Evolutionary conservation across 208 protist genomes (phyloP).

Genomic region (Leishmania amazonensis): DNA sequence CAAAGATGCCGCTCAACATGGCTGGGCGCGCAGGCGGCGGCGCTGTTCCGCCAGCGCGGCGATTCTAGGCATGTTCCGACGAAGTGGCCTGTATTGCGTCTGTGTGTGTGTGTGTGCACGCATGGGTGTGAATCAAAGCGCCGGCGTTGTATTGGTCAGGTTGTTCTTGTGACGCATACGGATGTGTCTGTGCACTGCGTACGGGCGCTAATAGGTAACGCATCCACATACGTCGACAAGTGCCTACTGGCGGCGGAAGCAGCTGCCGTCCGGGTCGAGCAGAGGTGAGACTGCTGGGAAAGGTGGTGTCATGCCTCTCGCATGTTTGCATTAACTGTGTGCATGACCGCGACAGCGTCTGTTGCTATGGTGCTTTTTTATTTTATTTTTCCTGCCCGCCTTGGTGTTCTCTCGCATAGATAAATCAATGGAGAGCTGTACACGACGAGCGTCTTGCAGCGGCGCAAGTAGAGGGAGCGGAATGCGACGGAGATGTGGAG

Average conservation of each 20-base stretch:
- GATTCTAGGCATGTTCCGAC: conserved; percentile 35
- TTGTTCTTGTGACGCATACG: not conserved
- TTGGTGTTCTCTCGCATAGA: not conserved
- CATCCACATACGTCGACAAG: not conserved
- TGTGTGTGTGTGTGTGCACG: not conserved
- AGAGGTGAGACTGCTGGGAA: not conserved
- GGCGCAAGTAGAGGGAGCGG: not conserved
- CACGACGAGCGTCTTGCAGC: not conserved
- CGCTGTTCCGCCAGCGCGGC: conserved; percentile 57
- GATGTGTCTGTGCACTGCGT: not conserved
- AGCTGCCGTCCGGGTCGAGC: too few species aligned
- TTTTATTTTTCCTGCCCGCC: not conserved
- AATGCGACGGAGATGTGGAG: not conserved
- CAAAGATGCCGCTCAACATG: conserved; percentile 39
- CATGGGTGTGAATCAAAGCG: not conserved
- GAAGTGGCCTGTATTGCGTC: not conserved
- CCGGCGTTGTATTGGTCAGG: not conserved
- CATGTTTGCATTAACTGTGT: not conserved
- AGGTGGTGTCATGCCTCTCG: not conserved
- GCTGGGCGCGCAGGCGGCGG: conserved; percentile 14
- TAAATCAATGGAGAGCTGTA: not conserved
- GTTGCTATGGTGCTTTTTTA: not conserved
- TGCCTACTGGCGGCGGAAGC: not conserved
- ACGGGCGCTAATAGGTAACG: not conserved
- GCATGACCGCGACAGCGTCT: not conserved